These are phyloP conservation scores for Coix lacrymajobi DNA, from an alignment of 176 grass and related monocot genomes.

Conservation along the genomic window DNA sequence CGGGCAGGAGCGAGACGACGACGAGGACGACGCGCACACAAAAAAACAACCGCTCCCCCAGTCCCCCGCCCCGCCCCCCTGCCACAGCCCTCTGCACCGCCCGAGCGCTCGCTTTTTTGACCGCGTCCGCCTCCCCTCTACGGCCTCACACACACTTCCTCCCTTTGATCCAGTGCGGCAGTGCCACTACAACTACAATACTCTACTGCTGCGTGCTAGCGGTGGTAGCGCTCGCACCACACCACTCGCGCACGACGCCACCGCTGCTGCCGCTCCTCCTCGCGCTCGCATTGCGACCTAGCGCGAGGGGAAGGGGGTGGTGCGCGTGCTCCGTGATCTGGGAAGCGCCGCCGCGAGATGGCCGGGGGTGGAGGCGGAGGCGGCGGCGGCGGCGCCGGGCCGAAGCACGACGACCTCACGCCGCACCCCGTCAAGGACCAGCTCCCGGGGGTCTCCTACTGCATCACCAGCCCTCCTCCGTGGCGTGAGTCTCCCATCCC, in stretches of 20 bases:
- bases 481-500: slow-evolving; percentile 59
- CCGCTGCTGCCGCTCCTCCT: not conserved
- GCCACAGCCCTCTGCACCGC: not conserved
- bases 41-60: slow-evolving; percentile 30
- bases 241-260: slow-evolving; percentile 8
- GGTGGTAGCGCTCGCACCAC: not conserved
- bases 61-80: not conserved
- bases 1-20: not conserved
- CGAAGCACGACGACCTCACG: slow-evolving; percentile 93
- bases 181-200: slow-evolving; percentile 24
- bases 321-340: slow-evolving; percentile 2
- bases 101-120: slow-evolving; percentile 53
- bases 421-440: slow-evolving; percentile 95
- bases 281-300: slow-evolving; percentile 24
- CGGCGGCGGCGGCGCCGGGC: slow-evolving; percentile 47
- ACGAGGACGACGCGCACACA: not conserved
- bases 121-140: slow-evolving; percentile 2
- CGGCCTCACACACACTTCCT: not conserved
- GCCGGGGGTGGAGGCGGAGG: slow-evolving; percentile 50
- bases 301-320: not conserved
- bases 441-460: slow-evolving; percentile 78
- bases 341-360: slow-evolving; percentile 41
- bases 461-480: slow-evolving; percentile 95
- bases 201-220: not conserved
- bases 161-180: slow-evolving; percentile 21